Evolutionary conservation across 805 yeast genomes (phyloP), one percentile per base, ranked within the genome.

Genomic region (Pichia rugopelliculosa): DNA sequence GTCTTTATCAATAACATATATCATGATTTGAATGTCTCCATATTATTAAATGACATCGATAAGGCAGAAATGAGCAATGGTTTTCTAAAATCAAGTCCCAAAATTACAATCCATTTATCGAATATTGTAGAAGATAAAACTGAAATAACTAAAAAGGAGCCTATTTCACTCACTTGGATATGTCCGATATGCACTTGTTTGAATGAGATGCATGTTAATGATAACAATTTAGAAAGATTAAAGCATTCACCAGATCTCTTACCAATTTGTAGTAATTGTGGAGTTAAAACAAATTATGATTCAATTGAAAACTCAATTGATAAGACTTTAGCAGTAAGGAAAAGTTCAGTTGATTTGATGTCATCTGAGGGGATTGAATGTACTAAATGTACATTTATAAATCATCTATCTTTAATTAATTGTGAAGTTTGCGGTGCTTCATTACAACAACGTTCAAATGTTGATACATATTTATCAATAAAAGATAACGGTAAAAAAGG

Each of bases 341-440:
- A 24, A 22, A 12, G 10, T 5, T 41, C 45, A 2, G 8, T 57
- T 10, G 63, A 57, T 46, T 44, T 58, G 9, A 18, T 56, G 15
- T 53, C 61, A 0, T 53, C 47, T 46, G 64, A 67, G 30, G 68
- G 66, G 2, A 70, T 70, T 33, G 72, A 68, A 51, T 77, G 83
- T 50, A 72, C 75, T 0, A 66, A 62, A 42, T 67, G 71, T 46
- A 67, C 98, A 0, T 91, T 89, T 58, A 67, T 79, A 12, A 93
- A 91, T 61, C 96, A 90, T 62, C 85, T 89, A 0, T 78, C 86
- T 3, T 70, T 91, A 71, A 65, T 72, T 34, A 73, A 71, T 52
- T 91, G 99, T 64, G 99, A 91, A 63, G 75, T 93, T 59, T 91
- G 98, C 67, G 96, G 96, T 4, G 59, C 72, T 30, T n/a, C 18